Evolutionary conservation across 352 stramenopile species (phyloP).

Genomic region (Phytophthora sp.): DNA sequence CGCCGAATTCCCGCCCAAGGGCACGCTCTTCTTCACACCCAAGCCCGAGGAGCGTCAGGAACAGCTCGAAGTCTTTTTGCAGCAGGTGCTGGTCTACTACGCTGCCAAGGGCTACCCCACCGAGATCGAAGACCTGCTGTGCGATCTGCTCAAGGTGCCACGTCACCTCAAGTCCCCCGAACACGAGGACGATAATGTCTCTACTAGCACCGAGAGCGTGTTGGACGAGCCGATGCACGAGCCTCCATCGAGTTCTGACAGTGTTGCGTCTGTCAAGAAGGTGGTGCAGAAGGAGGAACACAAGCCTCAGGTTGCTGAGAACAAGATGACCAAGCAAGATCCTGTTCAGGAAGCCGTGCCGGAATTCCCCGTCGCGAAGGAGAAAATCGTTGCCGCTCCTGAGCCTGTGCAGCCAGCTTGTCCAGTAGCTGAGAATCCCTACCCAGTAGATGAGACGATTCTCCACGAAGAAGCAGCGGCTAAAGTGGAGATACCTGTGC

Average conservation of each 20-base stretch:
- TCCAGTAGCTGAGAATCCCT: conserved; percentile 17
- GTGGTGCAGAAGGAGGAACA: conserved; percentile 1
- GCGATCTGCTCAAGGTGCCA: conserved; percentile 62
- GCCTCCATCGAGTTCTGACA: conserved; percentile 18
- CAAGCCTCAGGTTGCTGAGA: conserved; percentile 10
- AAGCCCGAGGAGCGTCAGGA: conserved; percentile 58
- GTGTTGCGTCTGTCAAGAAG: conserved; percentile 1
- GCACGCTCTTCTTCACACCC: conserved; percentile 69
- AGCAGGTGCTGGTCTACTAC: conserved; percentile 52
- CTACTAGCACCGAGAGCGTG: conserved; percentile 46
- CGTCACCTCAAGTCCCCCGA: conserved; percentile 40
- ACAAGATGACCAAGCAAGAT: neutral
- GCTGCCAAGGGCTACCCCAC: conserved; percentile 31
- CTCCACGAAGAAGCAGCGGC: conserved; percentile 22
- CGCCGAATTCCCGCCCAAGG: conserved; percentile 72
- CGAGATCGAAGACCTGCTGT: conserved; percentile 52
- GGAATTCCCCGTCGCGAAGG: conserved; percentile 3
- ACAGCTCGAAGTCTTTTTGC: conserved; percentile 71
- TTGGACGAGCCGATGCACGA: conserved; percentile 38
- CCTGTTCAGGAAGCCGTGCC: neutral
- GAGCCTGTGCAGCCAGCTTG: conserved; percentile 6
- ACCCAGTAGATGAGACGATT: conserved; percentile 8
- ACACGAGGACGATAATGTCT: conserved; percentile 37
- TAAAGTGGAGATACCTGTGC: conserved; percentile 10
- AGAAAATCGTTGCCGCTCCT: conserved; percentile 16